phyloP scores from a whole-genome alignment of 1,139 yeast genomes.

The Taiozyma sp. region DNA sequence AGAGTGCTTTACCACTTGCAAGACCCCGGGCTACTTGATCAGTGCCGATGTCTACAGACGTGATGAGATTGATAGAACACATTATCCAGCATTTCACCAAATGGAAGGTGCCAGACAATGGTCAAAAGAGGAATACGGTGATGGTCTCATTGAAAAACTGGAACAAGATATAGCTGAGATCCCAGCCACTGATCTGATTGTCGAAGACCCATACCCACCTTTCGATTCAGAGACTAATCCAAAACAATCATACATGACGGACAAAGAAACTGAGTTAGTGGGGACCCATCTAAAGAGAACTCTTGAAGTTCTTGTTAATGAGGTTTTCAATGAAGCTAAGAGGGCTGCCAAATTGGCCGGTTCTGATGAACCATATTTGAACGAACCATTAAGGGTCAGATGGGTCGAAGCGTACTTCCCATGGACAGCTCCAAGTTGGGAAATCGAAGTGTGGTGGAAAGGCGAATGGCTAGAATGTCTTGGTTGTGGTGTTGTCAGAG shows the following conservation, averaged over 20 bases:
- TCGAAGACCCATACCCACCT: slow-evolving; percentile 66
- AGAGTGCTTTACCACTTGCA: slow-evolving; percentile 63
- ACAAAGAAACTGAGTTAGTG: slow-evolving; percentile 60
- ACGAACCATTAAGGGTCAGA: slow-evolving; percentile 76
- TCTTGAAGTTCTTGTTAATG: slow-evolving; percentile 73
- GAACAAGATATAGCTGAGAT: slow-evolving; percentile 59
- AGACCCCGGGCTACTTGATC: slow-evolving; percentile 85
- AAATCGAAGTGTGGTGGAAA: slow-evolving; percentile 98
- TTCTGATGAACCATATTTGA: slow-evolving; percentile 51
- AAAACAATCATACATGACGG: slow-evolving; percentile 71
- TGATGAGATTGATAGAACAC: slow-evolving; percentile 93
- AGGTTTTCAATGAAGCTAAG: slow-evolving; percentile 74
- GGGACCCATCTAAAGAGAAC: slow-evolving; percentile 81
- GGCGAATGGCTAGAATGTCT: slow-evolving; percentile 98
- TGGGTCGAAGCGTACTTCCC: slow-evolving; percentile 98
- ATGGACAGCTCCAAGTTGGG: slow-evolving; percentile 99
- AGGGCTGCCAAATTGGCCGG: slow-evolving; percentile 66
- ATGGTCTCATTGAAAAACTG: slow-evolving; percentile 29
- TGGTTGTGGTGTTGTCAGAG: slow-evolving; percentile 90
- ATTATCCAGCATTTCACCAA: slow-evolving; percentile 96
- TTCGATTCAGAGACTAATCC: slow-evolving; percentile 63
- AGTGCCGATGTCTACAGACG: slow-evolving; percentile 95
- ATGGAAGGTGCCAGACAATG: slow-evolving; percentile 95
- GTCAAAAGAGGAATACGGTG: slow-evolving; percentile 44
- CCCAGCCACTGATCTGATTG: slow-evolving; percentile 60